Conservation (phyloP, 176 grass and related monocot genomes). For the Avena atlantica region DNA sequence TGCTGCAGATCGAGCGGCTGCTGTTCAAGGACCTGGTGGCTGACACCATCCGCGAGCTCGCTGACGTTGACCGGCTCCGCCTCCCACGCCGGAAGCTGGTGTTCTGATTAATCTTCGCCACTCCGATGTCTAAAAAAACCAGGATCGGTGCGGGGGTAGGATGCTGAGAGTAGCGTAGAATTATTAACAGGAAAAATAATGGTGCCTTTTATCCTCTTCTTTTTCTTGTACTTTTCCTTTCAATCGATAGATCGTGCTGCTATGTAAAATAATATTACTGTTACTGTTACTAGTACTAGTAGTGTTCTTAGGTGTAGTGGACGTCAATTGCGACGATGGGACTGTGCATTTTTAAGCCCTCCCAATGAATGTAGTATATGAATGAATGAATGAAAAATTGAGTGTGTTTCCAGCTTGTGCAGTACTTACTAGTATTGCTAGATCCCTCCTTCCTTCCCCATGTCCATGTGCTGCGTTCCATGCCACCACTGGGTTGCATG, state of each 20-base stretch:
- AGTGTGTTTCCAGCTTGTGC: background rate
- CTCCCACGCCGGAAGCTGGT: conserved; percentile 81
- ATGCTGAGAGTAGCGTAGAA: background rate
- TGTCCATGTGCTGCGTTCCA: background rate
- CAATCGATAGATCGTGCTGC: background rate
- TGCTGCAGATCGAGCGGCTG: conserved; percentile 81
- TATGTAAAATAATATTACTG: conserved; percentile 37
- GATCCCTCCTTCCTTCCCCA: background rate
- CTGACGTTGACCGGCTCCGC: conserved; percentile 39
- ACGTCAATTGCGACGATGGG: background rate
- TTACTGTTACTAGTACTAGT: too few species aligned
- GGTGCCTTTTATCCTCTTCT: background rate
- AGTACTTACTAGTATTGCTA: background rate
- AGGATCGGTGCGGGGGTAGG: too few species aligned
- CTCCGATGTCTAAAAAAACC: background rate
- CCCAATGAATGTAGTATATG: background rate
- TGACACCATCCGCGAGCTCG: conserved; percentile 82
- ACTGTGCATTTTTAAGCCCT: conserved; percentile 35
- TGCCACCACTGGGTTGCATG: background rate
- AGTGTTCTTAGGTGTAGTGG: background rate
- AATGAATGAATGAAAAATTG: background rate
- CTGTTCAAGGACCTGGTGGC: conserved; percentile 94
- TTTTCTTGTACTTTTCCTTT: background rate
- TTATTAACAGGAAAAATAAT: conserved; percentile 3
- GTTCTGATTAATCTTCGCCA: conserved; percentile 40